Base-by-base conservation (phyloP, 805 yeast genomes). In the Yamadazyma ubonensis region DNA sequence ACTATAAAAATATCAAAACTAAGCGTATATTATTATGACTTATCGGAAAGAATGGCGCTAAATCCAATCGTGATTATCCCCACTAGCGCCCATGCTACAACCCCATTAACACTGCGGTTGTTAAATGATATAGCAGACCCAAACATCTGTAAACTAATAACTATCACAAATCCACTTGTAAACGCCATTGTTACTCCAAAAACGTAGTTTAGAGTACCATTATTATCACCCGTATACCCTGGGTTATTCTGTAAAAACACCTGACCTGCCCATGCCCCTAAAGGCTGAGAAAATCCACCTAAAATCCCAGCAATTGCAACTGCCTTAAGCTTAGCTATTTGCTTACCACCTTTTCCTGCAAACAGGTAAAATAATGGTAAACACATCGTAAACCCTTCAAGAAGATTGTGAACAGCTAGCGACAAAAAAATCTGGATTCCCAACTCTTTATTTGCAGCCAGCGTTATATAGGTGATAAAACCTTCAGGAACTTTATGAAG, bases 401-500 rank as follows among this genome's bases (percentile, higher is more conserved):
- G 83, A 50, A 88, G 82, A 59, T 93, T 93, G 64, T 91, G 99
- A 20, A 93, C 77, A 9, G 89, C 78, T 55, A 91, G 71, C 34
- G 96, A 88, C 15, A 90, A 58, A 54, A 93, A 90, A 9, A 91
- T 87, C 11, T 87, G 74, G 15, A 88, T 51, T 0, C 98, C 97
- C 19, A 89, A 63, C 22, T 71, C 61, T 4, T 69, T 67, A 43
- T 72, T 63, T 1, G 84, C 78, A 53, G 83, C 86, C 2, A 88
- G 73, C 0, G 93, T 89, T 23, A 84, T 85, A 58, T 78, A 91
- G 33, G 95, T 83, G 39, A 91, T 80, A 54, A 91, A 86, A 0
- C 99, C 99, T 62, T 91, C 99, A 0, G 99, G 99, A 18, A 91
- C 71, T 58, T 93, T 90, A 64, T 91, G 99, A 20, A 93, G 63